Evolutionary conservation across 371 early-diverging fungal species (phyloP).

Genomic region (Mortierella polycephala): DNA sequence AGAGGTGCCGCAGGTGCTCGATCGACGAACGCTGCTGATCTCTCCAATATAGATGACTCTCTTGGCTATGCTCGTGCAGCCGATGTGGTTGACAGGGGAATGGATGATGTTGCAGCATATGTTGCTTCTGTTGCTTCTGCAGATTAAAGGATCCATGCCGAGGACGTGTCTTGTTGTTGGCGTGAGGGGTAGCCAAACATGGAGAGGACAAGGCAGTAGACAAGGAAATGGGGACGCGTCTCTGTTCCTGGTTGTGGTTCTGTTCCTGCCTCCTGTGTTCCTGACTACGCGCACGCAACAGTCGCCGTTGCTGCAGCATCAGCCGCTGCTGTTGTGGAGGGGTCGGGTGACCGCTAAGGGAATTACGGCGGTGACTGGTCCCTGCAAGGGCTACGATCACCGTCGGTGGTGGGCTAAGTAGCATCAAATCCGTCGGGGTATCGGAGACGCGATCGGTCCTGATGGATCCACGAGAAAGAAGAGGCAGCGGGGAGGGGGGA

Average conservation of each 20-base stretch:
- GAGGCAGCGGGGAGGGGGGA: conserved; percentile 1
- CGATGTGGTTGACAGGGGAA: conserved; percentile 4
- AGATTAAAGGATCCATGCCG: background rate
- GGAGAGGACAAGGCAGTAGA: conserved; percentile 2
- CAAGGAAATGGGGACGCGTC: conserved; percentile 1
- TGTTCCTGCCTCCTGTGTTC: conserved; percentile 21
- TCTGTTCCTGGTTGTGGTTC: conserved; percentile 12
- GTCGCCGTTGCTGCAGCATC: background rate
- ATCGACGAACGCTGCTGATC: background rate
- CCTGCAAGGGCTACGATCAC: too few species aligned
- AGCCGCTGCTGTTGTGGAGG: background rate
- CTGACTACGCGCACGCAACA: conserved; percentile 5
- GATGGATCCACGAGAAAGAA: background rate
- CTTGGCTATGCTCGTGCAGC: background rate
- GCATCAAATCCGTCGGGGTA: background rate
- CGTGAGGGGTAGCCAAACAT: background rate
- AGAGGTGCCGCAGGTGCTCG: conserved; percentile 1
- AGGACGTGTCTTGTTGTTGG: background rate
- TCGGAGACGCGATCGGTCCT: background rate
- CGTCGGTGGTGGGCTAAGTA: too few species aligned
- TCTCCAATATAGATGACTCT: background rate
- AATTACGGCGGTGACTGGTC: background rate
- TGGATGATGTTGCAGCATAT: conserved; percentile 2
- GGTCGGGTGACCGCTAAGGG: background rate
- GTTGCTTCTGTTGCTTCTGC: background rate